Evolutionary conservation across 78 protist species (phyloP), one percentile per base, ranked within the genome.

Genomic region (Pelomyxa schiedti): DNA sequence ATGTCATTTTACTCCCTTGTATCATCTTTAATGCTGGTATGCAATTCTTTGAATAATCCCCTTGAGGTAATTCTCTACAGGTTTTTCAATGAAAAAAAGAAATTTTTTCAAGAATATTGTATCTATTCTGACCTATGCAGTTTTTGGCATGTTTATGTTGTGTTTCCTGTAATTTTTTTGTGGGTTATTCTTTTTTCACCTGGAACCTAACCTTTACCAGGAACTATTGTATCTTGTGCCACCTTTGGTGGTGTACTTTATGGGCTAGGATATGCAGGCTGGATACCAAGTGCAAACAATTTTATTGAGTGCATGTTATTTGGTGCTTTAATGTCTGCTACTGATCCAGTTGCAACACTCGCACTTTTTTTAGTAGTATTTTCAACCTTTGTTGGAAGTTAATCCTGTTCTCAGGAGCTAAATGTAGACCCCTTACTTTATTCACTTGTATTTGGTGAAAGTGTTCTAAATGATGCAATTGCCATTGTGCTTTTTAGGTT

Each of bases 281-380:
- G n/a, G n/a, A n/a, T n/a, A n/a, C n/a, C n/a, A n/a, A n/a, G n/a
- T n/a, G n/a, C n/a, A n/a, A n/a, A n/a, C 58, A 47, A 16, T 3
- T 16, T 74, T 30, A 0, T 1, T 2, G 88, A 81, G 22, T 2
- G 69, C 32, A 9, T 87, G 28, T 52, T 77, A 32, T 91, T 82
- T 36, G 95, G 87, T 2, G 58, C 92, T 6, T 72, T 91, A 24
- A 80, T 91, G 39, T 24, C 68, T 0, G 92, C 92, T 8, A 87
- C 82, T 16, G 95, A 91, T 69, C 92, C 95, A 1, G 92, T 91
- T 6, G 89, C 92, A 0, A 86, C 90, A 8, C 64, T 91, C 7
- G 87, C 95, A 38, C 53, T 84, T 53, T 77, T 91, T 38, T 16
- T 5, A 8, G 52, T 22, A n/a, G 32, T 16, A 16, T 24, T 24